Evolutionary conservation across 306 rosid species (phyloP), one percentile per base, ranked within the genome.

Genomic region (Amphicarpaea edgeworthii): DNA sequence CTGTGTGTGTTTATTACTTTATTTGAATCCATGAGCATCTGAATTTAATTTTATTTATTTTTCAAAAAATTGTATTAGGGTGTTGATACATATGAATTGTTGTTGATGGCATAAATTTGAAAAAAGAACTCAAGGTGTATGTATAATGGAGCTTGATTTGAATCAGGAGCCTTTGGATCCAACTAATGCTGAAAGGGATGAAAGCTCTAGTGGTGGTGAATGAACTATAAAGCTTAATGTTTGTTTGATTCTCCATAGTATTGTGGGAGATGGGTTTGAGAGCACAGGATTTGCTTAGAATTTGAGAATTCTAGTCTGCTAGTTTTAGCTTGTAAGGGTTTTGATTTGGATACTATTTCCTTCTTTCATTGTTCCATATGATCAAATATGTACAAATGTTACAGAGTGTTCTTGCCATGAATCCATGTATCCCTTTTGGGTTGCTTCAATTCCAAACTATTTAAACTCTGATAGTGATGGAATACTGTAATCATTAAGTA

Each of bases 151-250:
- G 71, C 84, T 93, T 72, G 95, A 89, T 85, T 85, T 90, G 85
- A 90, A 90, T 84, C 88, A 74, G 75, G 89, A 86, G 50, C 98
- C 96, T 74, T 68, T 66, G 77, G 92, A 87, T 37, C 87, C 76
- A 16, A 55, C 78, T 42, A 81, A 42, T 81, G 55, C 72, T 76
- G 32, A 28, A 40, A 24, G 24, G 51, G 38, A 34, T 62, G 51
- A 64, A 62, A 62, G 4, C 26, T 75, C 14, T 60, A 14, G 40
- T 19, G 26, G n/a, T n/a, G n/a, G 7, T 61, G 54, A 26, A 58
- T 73, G 11, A n/a, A 17, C 41, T 7, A 15, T 41, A 14, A 4
- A n/a, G 70, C 19, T 62, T 26, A 8, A 47, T 69, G 38, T 46
- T 24, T 45, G 11, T 45, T 46, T 68, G 6, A 9, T 16, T 16